phyloP scores from a whole-genome alignment of 1,284 basidiomycete genomes.

The Malassezia globosa region DNA sequence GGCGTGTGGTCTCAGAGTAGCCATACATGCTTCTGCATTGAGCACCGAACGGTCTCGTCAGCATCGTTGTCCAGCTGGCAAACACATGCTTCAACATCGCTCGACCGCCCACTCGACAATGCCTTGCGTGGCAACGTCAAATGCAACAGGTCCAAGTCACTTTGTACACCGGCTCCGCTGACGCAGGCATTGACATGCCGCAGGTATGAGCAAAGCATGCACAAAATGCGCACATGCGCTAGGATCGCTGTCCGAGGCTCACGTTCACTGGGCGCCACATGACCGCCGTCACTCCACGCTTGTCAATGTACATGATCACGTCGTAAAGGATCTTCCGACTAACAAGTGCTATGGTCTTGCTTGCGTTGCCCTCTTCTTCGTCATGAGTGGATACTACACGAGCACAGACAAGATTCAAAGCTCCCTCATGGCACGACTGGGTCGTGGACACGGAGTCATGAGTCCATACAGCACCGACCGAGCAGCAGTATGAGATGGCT shows the following conservation, averaged over 20 bases:
- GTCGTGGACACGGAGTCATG: no score
- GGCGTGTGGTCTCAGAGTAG: no score
- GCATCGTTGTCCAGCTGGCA: not conserved
- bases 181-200: not conserved
- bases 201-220: no score
- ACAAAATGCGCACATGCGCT: conserved; percentile 20
- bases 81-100: not conserved
- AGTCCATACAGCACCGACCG: no score
- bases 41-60: not conserved
- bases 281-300: conserved; percentile 32
- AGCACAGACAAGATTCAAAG: no score
- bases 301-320: no score
- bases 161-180: conserved; percentile 9
- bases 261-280: conserved; percentile 34
- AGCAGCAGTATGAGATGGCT: no score
- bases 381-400: no score
- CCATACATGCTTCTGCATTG: conserved; percentile 26
- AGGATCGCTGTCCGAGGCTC: conserved; percentile 17
- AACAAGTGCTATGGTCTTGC: no score
- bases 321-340: no score
- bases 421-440: no score
- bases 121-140: not conserved
- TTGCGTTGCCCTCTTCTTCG: no score
- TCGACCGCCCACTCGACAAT: conserved; percentile 1
- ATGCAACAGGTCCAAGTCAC: conserved; percentile 9